phyloP scores from a whole-genome alignment of 495 filamentous ascomycete species.

The Penicillium chermesinum region DNA sequence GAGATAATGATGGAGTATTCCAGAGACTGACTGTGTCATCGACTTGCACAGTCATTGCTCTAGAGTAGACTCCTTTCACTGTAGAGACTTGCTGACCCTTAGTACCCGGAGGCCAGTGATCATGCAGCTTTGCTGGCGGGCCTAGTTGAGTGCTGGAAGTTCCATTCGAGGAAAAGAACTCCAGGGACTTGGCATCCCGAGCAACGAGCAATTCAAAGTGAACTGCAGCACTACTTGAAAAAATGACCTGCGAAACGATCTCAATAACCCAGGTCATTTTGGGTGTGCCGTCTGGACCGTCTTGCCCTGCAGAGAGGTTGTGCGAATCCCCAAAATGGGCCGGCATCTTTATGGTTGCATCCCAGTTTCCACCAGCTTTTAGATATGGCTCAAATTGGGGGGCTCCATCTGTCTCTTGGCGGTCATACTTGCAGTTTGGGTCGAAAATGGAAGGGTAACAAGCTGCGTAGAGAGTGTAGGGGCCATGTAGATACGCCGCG shows the following conservation, averaged over 20 bases:
- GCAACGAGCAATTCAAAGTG: constrained; percentile 83
- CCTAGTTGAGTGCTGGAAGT: constrained; percentile 39
- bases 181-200: constrained; percentile 77
- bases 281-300: constrained; percentile 25
- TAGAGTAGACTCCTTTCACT: constrained; percentile 74
- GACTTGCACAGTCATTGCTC: constrained; percentile 66
- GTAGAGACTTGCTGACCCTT: constrained; percentile 40
- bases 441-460: constrained; percentile 76
- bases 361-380: constrained; percentile 86
- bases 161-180: constrained; percentile 51
- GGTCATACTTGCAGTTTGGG: constrained; percentile 66
- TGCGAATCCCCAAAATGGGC: constrained; percentile 40
- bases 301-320: constrained; percentile 14
- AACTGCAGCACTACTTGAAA: constrained; percentile 82
- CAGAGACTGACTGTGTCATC: constrained; percentile 87
- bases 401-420: constrained; percentile 54
- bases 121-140: constrained; percentile 63
- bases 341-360: constrained; percentile 70
- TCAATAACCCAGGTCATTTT: constrained; percentile 86
- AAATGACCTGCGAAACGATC: constrained; percentile 85
- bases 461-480: constrained; percentile 83
- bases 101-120: constrained; percentile 55
- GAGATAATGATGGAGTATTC: constrained; percentile 80
- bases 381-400: constrained; percentile 94
- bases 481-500: constrained; percentile 92